A percentile compares a stretch with the other conserved stretches of the same genome.
Conservation (phyloP, 108 stramenopile species). For the Skeletonema costatum region DNA sequence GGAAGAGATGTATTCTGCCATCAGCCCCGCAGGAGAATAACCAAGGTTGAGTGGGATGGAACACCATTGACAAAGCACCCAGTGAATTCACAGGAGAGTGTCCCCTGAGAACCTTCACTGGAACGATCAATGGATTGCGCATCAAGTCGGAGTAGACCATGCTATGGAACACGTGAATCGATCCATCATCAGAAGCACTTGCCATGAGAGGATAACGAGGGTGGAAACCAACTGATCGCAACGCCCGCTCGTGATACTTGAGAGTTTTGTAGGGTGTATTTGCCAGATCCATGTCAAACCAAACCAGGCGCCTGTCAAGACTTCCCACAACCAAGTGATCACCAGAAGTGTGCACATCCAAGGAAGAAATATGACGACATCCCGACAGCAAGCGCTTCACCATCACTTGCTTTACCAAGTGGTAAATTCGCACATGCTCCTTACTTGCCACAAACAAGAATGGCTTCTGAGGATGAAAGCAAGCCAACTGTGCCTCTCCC, state of each 20-base stretch:
- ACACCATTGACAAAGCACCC: slow-evolving; percentile 87
- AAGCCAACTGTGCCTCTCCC: slow-evolving; percentile 86
- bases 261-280: slow-evolving; percentile 95
- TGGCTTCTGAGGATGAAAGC: slow-evolving; percentile 97
- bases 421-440: slow-evolving; percentile 94
- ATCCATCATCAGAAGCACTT: slow-evolving; percentile 96
- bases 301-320: slow-evolving; percentile 94
- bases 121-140: slow-evolving; percentile 97
- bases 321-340: slow-evolving; percentile 96
- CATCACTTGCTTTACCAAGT: slow-evolving; percentile 94
- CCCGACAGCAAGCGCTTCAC: slow-evolving; percentile 90
- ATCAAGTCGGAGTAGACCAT: slow-evolving; percentile 96
- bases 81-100: slow-evolving; percentile 83
- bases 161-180: slow-evolving; percentile 98
- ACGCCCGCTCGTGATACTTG: slow-evolving; percentile 93
- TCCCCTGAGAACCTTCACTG: slow-evolving; percentile 96
- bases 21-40: slow-evolving; percentile 97
- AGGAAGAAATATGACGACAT: slow-evolving; percentile 95
- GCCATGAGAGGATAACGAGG: slow-evolving; percentile 95
- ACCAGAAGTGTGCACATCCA: slow-evolving; percentile 94
- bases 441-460: slow-evolving; percentile 97
- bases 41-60: slow-evolving; percentile 99
- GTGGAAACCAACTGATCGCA: slow-evolving; percentile 85
- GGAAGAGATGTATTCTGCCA: slow-evolving; percentile 91
- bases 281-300: slow-evolving; percentile 98